Evolutionary conservation across 768 basidiomycete species (phyloP).

Genomic region (Cystobasidium onofrii): DNA sequence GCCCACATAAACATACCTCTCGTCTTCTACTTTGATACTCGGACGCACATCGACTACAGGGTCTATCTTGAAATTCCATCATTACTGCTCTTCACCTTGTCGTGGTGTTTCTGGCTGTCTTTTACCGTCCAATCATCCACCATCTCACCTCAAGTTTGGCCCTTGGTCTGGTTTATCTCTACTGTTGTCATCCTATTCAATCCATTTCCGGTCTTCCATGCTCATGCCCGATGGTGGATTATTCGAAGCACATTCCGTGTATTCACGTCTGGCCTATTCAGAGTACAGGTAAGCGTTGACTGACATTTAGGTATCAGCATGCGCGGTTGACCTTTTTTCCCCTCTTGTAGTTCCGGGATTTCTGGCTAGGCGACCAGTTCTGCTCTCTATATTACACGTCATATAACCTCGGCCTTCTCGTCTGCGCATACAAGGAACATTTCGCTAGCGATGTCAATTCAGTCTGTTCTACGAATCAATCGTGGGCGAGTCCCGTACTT

Average conservation of each 20-base stretch:
- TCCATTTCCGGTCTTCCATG: slow-evolving; percentile 63
- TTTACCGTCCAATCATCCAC: slow-evolving; percentile 54
- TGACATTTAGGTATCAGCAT: not conserved
- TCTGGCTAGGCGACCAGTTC: slow-evolving; percentile 47
- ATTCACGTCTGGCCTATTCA: slow-evolving; percentile 59
- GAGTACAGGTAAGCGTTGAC: slow-evolving; percentile 59
- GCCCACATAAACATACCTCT: slow-evolving; percentile 87
- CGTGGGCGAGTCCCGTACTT: slow-evolving; percentile 60
- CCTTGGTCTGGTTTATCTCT: slow-evolving; percentile 68
- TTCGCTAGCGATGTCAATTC: slow-evolving; percentile 46
- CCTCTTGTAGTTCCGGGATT: slow-evolving; percentile 46
- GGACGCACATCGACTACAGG: slow-evolving; percentile 64
- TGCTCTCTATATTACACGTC: not conserved
- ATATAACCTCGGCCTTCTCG: slow-evolving; percentile 48
- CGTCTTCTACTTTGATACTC: slow-evolving; percentile 55
- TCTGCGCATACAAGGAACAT: slow-evolving; percentile 60
- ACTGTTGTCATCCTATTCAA: slow-evolving; percentile 57
- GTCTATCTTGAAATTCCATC: slow-evolving; percentile 73
- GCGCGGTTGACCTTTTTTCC: not conserved
- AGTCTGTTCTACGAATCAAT: slow-evolving; percentile 45
- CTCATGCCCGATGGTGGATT: slow-evolving; percentile 71
- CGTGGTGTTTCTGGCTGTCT: slow-evolving; percentile 74
- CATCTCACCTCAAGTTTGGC: slow-evolving; percentile 67
- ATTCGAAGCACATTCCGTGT: slow-evolving; percentile 58
- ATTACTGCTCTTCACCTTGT: slow-evolving; percentile 53